These are phyloP conservation scores for Solanum peruvianum DNA, from an alignment of 257 asterid species.

Conservation along the genomic window DNA sequence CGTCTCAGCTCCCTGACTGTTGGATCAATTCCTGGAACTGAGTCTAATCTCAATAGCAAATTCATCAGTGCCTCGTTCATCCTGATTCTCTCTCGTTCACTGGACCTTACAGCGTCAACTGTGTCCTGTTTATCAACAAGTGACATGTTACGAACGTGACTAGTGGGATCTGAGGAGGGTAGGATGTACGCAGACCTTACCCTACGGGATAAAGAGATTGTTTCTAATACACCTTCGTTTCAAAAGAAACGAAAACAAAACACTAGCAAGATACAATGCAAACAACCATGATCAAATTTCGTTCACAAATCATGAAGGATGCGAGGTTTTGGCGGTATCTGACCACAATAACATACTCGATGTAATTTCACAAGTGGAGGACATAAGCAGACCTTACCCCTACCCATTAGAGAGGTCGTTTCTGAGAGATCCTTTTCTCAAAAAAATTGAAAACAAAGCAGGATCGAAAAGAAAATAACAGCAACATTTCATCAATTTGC, in stretches of 20 bases:
- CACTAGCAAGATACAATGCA: background rate
- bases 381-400: background rate
- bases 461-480: too few species aligned
- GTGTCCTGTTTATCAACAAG: slow-evolving; percentile 54
- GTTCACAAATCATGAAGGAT: background rate
- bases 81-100: slow-evolving; percentile 58
- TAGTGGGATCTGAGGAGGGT: background rate
- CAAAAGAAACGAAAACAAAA: background rate
- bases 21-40: slow-evolving; percentile 87
- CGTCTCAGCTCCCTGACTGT: slow-evolving; percentile 80
- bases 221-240: background rate
- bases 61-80: slow-evolving; percentile 79
- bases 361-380: background rate
- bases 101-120: slow-evolving; percentile 78
- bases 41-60: slow-evolving; percentile 56
- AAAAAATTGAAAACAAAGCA: background rate
- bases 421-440: background rate
- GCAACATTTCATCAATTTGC: background rate
- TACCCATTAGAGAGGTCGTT: background rate
- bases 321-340: background rate
- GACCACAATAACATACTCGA: too few species aligned
- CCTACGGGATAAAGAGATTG: fast-evolving
- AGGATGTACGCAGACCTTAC: background rate
- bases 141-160: background rate
- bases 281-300: background rate